phyloP scores from a whole-genome alignment of 108 stramenopile genomes.

The Skeletonema costatum region DNA sequence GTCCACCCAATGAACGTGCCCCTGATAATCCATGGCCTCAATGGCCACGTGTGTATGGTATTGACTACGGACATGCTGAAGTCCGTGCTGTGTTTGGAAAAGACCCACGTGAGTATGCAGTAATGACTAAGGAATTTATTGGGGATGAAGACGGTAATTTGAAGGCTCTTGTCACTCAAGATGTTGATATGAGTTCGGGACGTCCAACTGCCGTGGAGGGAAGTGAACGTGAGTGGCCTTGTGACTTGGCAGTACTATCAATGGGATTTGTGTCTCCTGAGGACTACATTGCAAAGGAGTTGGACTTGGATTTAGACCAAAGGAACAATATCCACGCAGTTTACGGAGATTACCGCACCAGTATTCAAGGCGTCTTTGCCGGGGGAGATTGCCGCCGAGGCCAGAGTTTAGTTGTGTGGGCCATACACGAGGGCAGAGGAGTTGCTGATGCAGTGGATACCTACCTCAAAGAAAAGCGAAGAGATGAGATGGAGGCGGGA shows the following conservation, averaged over 20 bases:
- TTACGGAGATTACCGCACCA: slow-evolving; percentile 96
- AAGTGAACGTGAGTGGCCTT: slow-evolving; percentile 92
- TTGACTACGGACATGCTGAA: slow-evolving; percentile 98
- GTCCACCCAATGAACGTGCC: slow-evolving; percentile 90
- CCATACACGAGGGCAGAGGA: slow-evolving; percentile 97
- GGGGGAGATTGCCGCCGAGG: slow-evolving; percentile 98
- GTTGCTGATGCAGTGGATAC: slow-evolving; percentile 85
- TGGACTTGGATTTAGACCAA: slow-evolving; percentile 88
- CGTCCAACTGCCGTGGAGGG: slow-evolving; percentile 88
- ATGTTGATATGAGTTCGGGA: slow-evolving; percentile 87
- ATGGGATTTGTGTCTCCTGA: slow-evolving; percentile 99
- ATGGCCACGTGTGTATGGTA: slow-evolving; percentile 95
- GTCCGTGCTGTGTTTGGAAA: slow-evolving; percentile 92
- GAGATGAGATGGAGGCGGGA: slow-evolving; percentile 50
- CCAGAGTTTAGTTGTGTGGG: slow-evolving; percentile 97
- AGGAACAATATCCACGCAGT: slow-evolving; percentile 95
- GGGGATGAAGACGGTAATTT: slow-evolving; percentile 92
- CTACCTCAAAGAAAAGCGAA: slow-evolving; percentile 81
- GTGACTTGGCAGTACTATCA: slow-evolving; percentile 90
- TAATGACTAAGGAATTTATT: slow-evolving; percentile 96
- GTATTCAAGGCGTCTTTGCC: slow-evolving; percentile 95
- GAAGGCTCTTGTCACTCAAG: slow-evolving; percentile 92
- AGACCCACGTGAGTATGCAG: slow-evolving; percentile 95
- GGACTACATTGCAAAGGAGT: slow-evolving; percentile 75
- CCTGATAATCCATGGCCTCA: slow-evolving; percentile 97